These are phyloP conservation scores for Jaapia argillacea DNA, from an alignment of 768 basidiomycete species.

Conservation along the genomic window DNA sequence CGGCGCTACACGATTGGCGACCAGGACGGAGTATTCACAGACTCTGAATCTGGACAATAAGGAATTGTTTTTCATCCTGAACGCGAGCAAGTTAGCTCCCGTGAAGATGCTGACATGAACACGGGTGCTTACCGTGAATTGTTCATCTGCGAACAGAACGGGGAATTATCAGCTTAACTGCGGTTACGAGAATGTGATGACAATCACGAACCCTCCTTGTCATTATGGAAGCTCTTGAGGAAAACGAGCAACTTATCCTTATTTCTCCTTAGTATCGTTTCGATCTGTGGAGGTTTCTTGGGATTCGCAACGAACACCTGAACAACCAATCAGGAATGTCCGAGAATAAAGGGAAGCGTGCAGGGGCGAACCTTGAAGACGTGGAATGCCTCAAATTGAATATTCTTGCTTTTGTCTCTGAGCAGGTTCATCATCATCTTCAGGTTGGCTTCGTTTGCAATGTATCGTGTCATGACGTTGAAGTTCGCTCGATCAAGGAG, in stretches of 20 bases:
- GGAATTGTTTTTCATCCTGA: constrained; percentile 90
- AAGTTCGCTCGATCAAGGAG: constrained; percentile 96
- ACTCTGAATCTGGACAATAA: constrained; percentile 84
- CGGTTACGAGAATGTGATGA: not conserved
- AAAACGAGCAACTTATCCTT: constrained; percentile 89
- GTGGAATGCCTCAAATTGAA: constrained; percentile 99
- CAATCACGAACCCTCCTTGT: constrained; percentile 82
- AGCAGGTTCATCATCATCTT: constrained; percentile 99
- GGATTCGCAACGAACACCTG: constrained; percentile 99
- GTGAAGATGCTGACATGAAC: not conserved
- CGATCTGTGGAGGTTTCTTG: constrained; percentile 96
- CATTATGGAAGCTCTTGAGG: constrained; percentile 92
- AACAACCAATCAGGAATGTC: not conserved
- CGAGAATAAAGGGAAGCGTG: not conserved
- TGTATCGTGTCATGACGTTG: constrained; percentile 97
- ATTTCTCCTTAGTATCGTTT: constrained; percentile 81
- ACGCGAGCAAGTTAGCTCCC: constrained; percentile 2
- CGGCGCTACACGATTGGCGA: too few species aligned
- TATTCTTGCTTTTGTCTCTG: constrained; percentile 97
- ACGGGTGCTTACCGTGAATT: constrained; percentile 62
- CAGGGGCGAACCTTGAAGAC: constrained; percentile 82
- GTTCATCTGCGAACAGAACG: constrained; percentile 57
- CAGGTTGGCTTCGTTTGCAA: constrained; percentile 88
- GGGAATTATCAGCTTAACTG: not conserved
- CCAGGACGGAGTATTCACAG: too few species aligned